Percentiles rank a stretch among this genome's conserved stretches.
Evolutionary conservation across 352 stramenopile genomes (phyloP).

Genomic region (Halophytophthora polymorphica): DNA sequence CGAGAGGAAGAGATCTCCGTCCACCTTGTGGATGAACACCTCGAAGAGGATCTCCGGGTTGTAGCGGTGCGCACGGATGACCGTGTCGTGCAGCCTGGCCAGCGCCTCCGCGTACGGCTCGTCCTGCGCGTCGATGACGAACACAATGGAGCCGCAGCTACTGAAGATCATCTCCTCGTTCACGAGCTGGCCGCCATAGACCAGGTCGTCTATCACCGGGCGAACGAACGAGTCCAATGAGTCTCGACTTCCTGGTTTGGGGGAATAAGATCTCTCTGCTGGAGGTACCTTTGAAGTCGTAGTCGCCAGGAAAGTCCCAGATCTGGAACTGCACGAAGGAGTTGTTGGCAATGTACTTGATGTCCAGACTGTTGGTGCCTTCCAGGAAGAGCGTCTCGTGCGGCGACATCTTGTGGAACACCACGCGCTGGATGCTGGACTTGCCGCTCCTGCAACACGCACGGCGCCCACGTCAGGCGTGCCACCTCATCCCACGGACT

Average conservation of each 20-base stretch:
- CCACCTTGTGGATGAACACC: conserved; percentile 99
- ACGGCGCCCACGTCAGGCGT: not conserved
- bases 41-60: conserved; percentile 97
- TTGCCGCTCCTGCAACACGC: conserved; percentile 65
- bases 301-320: conserved; percentile 98
- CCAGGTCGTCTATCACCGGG: conserved; percentile 58
- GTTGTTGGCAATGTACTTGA: conserved; percentile 98
- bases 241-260: no score
- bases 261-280: no score
- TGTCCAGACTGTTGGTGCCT: conserved; percentile 86
- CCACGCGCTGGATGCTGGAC: conserved; percentile 92
- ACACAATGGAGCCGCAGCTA: conserved; percentile 92
- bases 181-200: conserved; percentile 85
- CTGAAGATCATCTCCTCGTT: conserved; percentile 92
- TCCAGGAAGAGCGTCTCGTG: conserved; percentile 98
- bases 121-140: conserved; percentile 98
- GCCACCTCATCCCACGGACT: not conserved
- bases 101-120: conserved; percentile 87
- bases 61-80: conserved; percentile 82
- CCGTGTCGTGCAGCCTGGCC: conserved; percentile 85
- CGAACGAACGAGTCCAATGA: not conserved
- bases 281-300: conserved; percentile 87
- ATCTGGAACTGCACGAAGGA: conserved; percentile 98
- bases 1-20: conserved; percentile 97
- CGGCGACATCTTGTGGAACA: conserved; percentile 99